Evolutionary conservation across 2,329 filamentous ascomycete genomes (phyloP), one percentile per base, ranked within the genome.

Genomic region (Microcyclospora tardicrescens): DNA sequence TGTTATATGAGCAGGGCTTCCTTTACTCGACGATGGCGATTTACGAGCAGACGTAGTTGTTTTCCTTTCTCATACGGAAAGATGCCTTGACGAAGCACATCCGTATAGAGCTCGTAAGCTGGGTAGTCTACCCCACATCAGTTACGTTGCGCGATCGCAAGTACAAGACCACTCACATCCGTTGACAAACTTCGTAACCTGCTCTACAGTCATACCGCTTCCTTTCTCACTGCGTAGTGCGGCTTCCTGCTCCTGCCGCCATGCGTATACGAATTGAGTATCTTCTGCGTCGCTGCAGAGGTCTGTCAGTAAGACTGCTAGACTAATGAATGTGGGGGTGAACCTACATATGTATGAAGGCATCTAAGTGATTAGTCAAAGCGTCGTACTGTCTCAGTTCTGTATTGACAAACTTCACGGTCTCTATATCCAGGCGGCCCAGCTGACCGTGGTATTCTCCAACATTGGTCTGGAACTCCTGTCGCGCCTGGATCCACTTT

Each of bases 241-340:
- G 35, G 72, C 71, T 61, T 94, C 86, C 61, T 93, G 84, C 62
- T 94, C 69, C 49, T 78, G 65, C 11, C 86, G 75, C 87, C 87
- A 94, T 44, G 72, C 73, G 52, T 94, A 94, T 37, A 93, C 87
- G 54, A 77, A 87, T 36, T 68, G 66, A 4, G 75, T 69, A 48
- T 91, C 67, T 49, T 81, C 72, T 5, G 86, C 81, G 53, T 93
- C 79, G 39, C 66, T 70, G 34, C 11, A 39, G 12, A 28, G 4
- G 13, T 3, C 8, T 13, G 27, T 40, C 16, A 42, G 16, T 13
- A 31, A 15, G 8, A 33, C 14, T 16, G 4, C 10, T 33, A 6
- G 19, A 14, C 16, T 4, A 27, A 11, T 16, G 34, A n/a, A 19
- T 19, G 13, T 13, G 4, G 11, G 14, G 10, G 10, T 10, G 16